Base-by-base conservation (phyloP, 2,329 filamentous ascomycete genomes). In the Diaporthe sp. region DNA sequence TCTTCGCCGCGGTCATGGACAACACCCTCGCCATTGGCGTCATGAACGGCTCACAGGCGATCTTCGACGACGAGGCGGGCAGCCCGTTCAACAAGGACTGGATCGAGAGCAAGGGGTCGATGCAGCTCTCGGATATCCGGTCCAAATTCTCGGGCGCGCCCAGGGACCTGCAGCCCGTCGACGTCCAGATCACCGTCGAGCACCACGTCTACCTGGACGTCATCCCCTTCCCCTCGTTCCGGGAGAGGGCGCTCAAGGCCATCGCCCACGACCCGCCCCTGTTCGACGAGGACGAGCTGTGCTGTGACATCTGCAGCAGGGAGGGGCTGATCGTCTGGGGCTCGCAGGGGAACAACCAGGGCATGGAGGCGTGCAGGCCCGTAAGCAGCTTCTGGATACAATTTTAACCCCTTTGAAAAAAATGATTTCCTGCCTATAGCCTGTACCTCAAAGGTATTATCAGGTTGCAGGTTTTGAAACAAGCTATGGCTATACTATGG, bases 301-400 rank as follows among this genome's bases (percentile, higher is more conserved):
- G 84, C 60, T 76, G 80, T n/a, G 84, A 86, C 73, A 78, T 85
- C 34, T 63, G 53, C 37, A 77, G 80, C 49, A 77, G 79, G 13
- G 84, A 84, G 55, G 84, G 82, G 4, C 76, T 86, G 61, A 77
- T 84, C 9, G 85, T 84, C 76, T 86, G 84, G 84, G 84, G 84
- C 8, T 79, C 81, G 37, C 78, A 80, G 49, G 81, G 78, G 28
- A 80, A 78, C 68, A 72, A 71, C 44, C 75, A 44, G 71, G 80
- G 80, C 37, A 83, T 84, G 80, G 77, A 79, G 20, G 82, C 84
- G 7, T 82, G 83, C 22, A 82, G 85, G n/a, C 83, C 86, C 0
- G 34, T 37, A 37, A 37, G 34, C 34, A 37, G 34, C 34, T 37
- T 37, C 34, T 4, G 34, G 34, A 37, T 8, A 37, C 34, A 37